Percentiles rank a stretch among this genome's conserved stretches.
Conservation (phyloP, 2,329 filamentous ascomycete genomes). For the Botrytis hyacinthi region DNA sequence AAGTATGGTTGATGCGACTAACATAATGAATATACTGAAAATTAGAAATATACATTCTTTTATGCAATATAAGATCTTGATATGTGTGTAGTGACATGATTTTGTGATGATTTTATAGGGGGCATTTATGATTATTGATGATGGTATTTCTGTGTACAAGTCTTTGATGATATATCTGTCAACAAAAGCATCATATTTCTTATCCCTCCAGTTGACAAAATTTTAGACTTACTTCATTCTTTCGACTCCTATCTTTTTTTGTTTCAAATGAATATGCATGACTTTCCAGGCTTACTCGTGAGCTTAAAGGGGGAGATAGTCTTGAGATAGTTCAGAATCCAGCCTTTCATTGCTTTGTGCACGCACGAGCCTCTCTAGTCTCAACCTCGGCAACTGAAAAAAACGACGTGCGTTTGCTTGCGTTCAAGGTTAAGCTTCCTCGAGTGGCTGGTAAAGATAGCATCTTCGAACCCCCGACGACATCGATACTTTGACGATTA, state of each 20-base stretch:
- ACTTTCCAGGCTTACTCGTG: neutral
- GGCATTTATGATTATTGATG: neutral
- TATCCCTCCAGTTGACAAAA: neutral
- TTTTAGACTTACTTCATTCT: neutral
- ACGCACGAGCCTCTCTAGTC: neutral
- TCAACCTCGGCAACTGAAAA: slow-evolving; percentile 13
- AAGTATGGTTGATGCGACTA: slow-evolving; percentile 21
- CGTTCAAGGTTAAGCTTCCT: neutral
- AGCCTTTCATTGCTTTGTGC: neutral
- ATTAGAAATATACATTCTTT: slow-evolving; percentile 19
- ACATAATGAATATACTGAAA: slow-evolving; percentile 25
- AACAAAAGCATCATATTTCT: neutral
- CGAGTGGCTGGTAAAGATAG: neutral
- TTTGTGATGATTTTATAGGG: neutral
- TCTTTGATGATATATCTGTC: neutral
- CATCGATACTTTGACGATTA: neutral
- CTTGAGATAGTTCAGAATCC: neutral
- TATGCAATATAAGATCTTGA: neutral
- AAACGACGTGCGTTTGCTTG: neutral
- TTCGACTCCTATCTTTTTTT: neutral
- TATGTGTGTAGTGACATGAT: neutral
- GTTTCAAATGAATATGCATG: neutral
- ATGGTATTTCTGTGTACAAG: neutral
- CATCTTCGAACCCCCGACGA: neutral
- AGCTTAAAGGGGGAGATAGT: neutral